Percentiles rank a stretch among this genome's conserved stretches.
Conservation (phyloP, 2,329 filamentous ascomycete species). For the Escovopsis sp. region DNA sequence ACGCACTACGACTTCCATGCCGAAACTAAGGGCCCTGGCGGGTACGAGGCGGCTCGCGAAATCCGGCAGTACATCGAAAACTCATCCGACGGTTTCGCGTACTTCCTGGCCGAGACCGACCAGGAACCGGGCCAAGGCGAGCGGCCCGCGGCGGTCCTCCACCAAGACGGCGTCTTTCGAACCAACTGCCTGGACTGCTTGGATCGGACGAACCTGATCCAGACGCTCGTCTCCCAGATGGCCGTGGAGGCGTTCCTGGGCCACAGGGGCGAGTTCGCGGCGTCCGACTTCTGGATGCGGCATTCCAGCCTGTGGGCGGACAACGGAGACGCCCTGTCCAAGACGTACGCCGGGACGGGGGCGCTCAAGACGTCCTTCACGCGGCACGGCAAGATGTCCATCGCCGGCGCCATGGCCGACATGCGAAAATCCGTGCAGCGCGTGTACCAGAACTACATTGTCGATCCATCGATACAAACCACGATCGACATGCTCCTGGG, state of each 20-base stretch:
- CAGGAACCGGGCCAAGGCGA: slow-evolving; percentile 35
- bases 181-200: slow-evolving; percentile 95
- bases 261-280: slow-evolving; percentile 54
- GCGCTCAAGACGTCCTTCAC: slow-evolving; percentile 94
- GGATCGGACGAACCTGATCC: slow-evolving; percentile 89
- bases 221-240: slow-evolving; percentile 91
- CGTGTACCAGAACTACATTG: slow-evolving; percentile 95
- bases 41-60: slow-evolving; percentile 80
- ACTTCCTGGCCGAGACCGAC: slow-evolving; percentile 67
- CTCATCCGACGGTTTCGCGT: slow-evolving; percentile 81
- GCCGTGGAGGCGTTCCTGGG: slow-evolving; percentile 71
- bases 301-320: slow-evolving; percentile 95
- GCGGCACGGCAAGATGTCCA: slow-evolving; percentile 84
- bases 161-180: slow-evolving; percentile 90
- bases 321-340: slow-evolving; percentile 85
- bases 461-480: slow-evolving; percentile 82
- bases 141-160: slow-evolving; percentile 57
- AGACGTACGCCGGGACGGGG: slow-evolving; percentile 92
- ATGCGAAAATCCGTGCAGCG: slow-evolving; percentile 86
- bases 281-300: slow-evolving; percentile 75
- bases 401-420: slow-evolving; percentile 88
- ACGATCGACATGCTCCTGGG: slow-evolving; percentile 91
- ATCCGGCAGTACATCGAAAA: slow-evolving; percentile 66
- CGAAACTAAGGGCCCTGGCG: slow-evolving; percentile 71
- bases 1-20: slow-evolving; percentile 97